phyloP scores from a whole-genome alignment of 306 rosid species.

The Rosa multiflora region DNA sequence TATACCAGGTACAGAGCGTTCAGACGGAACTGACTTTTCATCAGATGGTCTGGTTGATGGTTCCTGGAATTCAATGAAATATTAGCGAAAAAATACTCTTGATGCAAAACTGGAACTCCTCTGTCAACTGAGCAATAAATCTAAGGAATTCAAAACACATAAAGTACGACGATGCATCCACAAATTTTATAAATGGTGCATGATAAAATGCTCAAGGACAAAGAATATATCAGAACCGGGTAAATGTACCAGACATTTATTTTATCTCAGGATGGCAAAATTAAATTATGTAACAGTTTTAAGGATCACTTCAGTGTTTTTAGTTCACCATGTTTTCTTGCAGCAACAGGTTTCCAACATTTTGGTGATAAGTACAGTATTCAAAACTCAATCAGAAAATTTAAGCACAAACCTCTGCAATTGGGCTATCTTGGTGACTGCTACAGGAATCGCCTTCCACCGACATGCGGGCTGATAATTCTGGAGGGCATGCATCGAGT shows the following conservation, averaged over 20 bases:
- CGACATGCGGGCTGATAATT: slow-evolving; percentile 31
- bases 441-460: slow-evolving; percentile 25
- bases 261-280: background rate
- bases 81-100: slow-evolving; percentile 20
- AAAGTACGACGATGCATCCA: background rate
- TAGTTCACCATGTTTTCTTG: background rate
- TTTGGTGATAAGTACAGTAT: background rate
- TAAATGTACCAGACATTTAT: background rate
- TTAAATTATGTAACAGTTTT: background rate
- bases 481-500: slow-evolving; percentile 38
- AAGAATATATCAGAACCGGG: background rate
- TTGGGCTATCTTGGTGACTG: slow-evolving; percentile 37
- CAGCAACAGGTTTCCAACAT: slow-evolving; percentile 1
- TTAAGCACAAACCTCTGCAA: slow-evolving; percentile 53
- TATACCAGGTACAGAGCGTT: slow-evolving; percentile 41
- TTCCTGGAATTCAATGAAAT: slow-evolving; percentile 55
- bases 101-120: slow-evolving; percentile 11
- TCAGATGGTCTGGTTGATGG: slow-evolving; percentile 33
- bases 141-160: background rate
- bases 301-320: background rate
- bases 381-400: slow-evolving; percentile 11
- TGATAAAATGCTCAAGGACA: background rate
- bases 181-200: background rate
- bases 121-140: slow-evolving; percentile 1
- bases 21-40: slow-evolving; percentile 41